A percentile compares a stretch with the other conserved stretches of the same genome.
These are phyloP conservation scores for Hymenoscyphus repandus DNA, from an alignment of 2,329 filamentous ascomycete genomes.

Conservation along the genomic window DNA sequence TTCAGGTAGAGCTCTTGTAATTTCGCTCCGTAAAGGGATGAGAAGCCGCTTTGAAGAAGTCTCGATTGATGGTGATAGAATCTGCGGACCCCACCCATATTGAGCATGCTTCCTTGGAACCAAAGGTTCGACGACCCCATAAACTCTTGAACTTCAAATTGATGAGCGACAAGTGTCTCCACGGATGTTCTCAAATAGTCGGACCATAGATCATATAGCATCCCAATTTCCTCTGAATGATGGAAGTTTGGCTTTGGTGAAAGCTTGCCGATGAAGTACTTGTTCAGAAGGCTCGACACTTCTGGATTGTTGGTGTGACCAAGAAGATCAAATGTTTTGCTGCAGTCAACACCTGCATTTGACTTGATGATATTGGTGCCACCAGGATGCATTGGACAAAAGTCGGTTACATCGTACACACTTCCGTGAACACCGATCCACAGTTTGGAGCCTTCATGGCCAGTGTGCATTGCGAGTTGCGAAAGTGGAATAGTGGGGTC, in stretches of 20 bases:
- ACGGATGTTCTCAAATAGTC: conserved; percentile 44
- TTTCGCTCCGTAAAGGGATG: conserved; percentile 45
- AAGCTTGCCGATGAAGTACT: conserved; percentile 49
- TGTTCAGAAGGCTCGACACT: conserved; percentile 46
- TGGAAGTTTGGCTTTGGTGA: conserved; percentile 45
- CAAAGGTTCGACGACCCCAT: conserved; percentile 42
- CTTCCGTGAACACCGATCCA: conserved; percentile 50
- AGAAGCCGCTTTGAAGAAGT: conserved; percentile 45
- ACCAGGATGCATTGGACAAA: conserved; percentile 48
- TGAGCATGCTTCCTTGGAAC: conserved; percentile 42
- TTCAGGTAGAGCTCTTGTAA: conserved; percentile 49
- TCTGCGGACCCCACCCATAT: conserved; percentile 44
- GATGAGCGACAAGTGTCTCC: conserved; percentile 47
- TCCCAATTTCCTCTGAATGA: conserved; percentile 38
- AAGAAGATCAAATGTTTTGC: conserved; percentile 47
- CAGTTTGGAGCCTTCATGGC: conserved; percentile 42
- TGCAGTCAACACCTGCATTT: conserved; percentile 50
- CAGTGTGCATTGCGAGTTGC: conserved; percentile 45
- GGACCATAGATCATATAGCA: conserved; percentile 45
- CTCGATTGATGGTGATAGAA: conserved; percentile 50
- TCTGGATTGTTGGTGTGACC: conserved; percentile 51
- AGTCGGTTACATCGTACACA: conserved; percentile 50
- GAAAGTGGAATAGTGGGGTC: conserved; percentile 45
- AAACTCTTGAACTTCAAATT: conserved; percentile 49
- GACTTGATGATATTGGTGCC: conserved; percentile 49